phyloP scores from a whole-genome alignment of 768 basidiomycete species.

The Amanita polypyramis region DNA sequence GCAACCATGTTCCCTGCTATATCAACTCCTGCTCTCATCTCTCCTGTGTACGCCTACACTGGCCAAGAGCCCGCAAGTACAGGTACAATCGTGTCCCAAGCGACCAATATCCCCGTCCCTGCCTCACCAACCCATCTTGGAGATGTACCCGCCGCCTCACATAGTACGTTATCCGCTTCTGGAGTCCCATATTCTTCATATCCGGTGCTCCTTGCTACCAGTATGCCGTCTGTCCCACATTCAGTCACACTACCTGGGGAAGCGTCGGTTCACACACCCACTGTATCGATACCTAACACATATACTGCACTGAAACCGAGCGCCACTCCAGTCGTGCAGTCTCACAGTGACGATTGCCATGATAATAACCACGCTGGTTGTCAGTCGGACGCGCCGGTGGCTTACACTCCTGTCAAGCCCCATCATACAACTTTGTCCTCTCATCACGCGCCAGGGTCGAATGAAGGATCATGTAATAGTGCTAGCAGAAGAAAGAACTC shows the following conservation, averaged over 20 bases:
- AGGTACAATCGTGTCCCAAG: slow-evolving; percentile 15
- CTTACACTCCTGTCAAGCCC: not conserved
- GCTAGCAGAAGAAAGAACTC: not conserved
- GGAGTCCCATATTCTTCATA: not conserved
- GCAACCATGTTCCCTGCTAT: slow-evolving; percentile 24
- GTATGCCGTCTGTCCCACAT: not conserved
- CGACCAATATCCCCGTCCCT: not conserved
- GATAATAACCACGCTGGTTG: not conserved
- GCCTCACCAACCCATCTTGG: not conserved
- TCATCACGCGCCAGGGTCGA: not conserved
- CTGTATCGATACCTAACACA: not conserved
- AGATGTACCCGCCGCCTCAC: not conserved
- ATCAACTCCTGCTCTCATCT: slow-evolving; percentile 28
- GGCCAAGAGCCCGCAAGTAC: slow-evolving; percentile 27
- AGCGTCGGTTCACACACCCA: not conserved
- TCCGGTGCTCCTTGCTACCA: not conserved
- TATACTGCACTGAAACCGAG: not conserved
- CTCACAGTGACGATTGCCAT: not conserved
- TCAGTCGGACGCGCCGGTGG: not conserved
- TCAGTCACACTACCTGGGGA: not conserved
- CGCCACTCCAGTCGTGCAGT: too few relatives aligned
- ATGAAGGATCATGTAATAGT: not conserved
- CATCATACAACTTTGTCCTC: not conserved
- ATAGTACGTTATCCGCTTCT: not conserved
- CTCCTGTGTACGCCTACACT: slow-evolving; percentile 38